These are phyloP conservation scores for Endocalyx cinctus DNA, from an alignment of 2,329 filamentous ascomycete species.

Conservation along the genomic window DNA sequence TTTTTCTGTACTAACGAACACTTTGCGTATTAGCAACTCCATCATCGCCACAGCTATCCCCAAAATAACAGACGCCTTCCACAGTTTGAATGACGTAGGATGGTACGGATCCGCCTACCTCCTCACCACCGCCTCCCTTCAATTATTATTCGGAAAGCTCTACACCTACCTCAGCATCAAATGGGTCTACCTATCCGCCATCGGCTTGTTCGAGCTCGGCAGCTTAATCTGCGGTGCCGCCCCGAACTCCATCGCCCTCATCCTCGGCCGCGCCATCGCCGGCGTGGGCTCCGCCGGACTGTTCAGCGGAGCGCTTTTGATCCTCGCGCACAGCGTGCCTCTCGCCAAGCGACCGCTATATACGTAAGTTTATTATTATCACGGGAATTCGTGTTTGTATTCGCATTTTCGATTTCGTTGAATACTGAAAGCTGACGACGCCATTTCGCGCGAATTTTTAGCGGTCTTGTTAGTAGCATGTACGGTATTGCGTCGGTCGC, in stretches of 20 bases:
- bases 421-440: too few species aligned
- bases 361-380: slow-evolving; percentile 3
- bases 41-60: slow-evolving; percentile 39
- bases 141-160: slow-evolving; percentile 32
- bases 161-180: slow-evolving; percentile 37
- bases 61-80: slow-evolving; percentile 34
- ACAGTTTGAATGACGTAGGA: slow-evolving; percentile 39
- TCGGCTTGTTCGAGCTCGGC: slow-evolving; percentile 36
- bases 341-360: slow-evolving; percentile 19
- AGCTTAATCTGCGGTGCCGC: slow-evolving; percentile 32
- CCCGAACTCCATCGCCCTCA: slow-evolving; percentile 22
- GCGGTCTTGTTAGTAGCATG: slow-evolving; percentile 21
- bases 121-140: slow-evolving; percentile 33
- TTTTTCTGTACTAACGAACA: slow-evolving; percentile 13
- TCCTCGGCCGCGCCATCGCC: slow-evolving; percentile 24
- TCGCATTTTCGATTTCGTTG: too few species aligned
- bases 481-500: slow-evolving; percentile 37
- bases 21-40: slow-evolving; percentile 23
- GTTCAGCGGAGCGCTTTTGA: slow-evolving; percentile 33
- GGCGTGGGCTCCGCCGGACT: slow-evolving; percentile 33
- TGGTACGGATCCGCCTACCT: slow-evolving; percentile 44
- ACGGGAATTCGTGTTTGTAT: too few species aligned
- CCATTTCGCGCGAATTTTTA: too few species aligned
- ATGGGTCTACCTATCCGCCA: slow-evolving; percentile 30
- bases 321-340: slow-evolving; percentile 30